Conservation (phyloP, 805 yeast genomes). For the Schwanniomyces vanrijiae region DNA sequence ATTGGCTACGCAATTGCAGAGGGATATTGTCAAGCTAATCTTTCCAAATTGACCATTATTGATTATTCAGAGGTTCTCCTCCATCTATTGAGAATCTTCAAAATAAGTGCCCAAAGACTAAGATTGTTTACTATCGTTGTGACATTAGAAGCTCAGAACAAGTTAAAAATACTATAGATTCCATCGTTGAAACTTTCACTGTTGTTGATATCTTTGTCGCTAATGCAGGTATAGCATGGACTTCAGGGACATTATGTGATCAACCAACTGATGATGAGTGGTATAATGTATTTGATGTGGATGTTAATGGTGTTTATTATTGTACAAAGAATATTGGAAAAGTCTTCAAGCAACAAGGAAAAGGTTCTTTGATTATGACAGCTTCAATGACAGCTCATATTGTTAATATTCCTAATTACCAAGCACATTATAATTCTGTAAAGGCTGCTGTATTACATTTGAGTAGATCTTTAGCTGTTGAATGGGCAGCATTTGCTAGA, state of each 20-base stretch:
- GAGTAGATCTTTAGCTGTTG: constrained; percentile 38
- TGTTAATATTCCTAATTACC: constrained; percentile 36
- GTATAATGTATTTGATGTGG: no score
- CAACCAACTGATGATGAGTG: no score
- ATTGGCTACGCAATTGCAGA: no score
- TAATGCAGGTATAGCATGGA: constrained; percentile 42
- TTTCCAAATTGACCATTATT: no score
- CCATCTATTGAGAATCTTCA: no score
- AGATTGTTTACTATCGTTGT: no score
- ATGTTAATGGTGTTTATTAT: constrained; percentile 32
- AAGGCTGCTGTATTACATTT: constrained; percentile 40
- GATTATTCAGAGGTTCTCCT: no score
- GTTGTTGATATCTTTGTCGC: constrained; percentile 30
- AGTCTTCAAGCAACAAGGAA: constrained; percentile 22
- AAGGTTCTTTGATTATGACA: constrained; percentile 35
- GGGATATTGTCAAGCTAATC: constrained; percentile 25
- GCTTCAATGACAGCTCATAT: constrained; percentile 41
- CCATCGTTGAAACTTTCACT: constrained; percentile 23
- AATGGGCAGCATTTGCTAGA: no score
- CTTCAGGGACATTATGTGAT: no score
- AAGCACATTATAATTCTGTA: constrained; percentile 41
- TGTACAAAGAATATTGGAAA: constrained; percentile 28
- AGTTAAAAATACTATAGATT: constrained; percentile 18
- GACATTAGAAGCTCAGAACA: constrained; percentile 22
- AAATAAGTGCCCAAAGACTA: no score